Evolutionary conservation across 495 filamentous ascomycete species (phyloP).

Genomic region (Trichoderma reesei): DNA sequence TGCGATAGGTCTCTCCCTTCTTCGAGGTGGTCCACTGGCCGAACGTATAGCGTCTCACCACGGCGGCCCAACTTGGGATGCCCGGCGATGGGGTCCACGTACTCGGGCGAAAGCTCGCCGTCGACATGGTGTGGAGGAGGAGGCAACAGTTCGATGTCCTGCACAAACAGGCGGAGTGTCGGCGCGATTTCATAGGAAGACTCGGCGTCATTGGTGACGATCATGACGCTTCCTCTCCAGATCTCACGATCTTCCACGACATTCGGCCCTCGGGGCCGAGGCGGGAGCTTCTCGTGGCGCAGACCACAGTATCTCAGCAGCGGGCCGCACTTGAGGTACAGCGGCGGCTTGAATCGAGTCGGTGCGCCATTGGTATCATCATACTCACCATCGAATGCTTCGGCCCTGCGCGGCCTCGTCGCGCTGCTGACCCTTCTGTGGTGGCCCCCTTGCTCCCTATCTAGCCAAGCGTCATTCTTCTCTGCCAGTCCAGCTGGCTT

Average conservation of each 20-base stretch:
- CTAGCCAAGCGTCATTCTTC: conserved; percentile 45
- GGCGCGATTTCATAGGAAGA: conserved; percentile 76
- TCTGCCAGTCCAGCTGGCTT: conserved; percentile 23
- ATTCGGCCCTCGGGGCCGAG: conserved; percentile 23
- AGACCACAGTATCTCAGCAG: conserved; percentile 85
- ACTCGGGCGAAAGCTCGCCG: conserved; percentile 64
- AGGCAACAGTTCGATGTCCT: conserved; percentile 74
- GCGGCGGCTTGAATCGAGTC: conserved; percentile 67
- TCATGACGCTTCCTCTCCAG: conserved; percentile 91
- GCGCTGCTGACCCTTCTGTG: conserved; percentile 28
- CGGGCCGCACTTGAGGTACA: conserved; percentile 85
- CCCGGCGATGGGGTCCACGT: conserved; percentile 82
- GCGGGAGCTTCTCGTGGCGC: conserved; percentile 37
- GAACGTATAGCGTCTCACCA: conserved; percentile 72
- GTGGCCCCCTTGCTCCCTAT: conserved; percentile 21
- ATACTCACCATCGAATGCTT: conserved; percentile 41
- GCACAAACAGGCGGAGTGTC: conserved; percentile 69
- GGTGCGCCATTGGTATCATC: conserved; percentile 44
- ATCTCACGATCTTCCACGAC: conserved; percentile 53
- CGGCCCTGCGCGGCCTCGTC: conserved; percentile 28
- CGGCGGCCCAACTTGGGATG: conserved; percentile 72
- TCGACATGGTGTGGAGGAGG: conserved; percentile 65
- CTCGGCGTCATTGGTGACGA: conserved; percentile 73
- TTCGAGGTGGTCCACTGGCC: conserved; percentile 71
- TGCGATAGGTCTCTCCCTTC: conserved; percentile 63